These are phyloP conservation scores for Harringtonia aguacate DNA, from an alignment of 2,329 filamentous ascomycete genomes.

Conservation along the genomic window DNA sequence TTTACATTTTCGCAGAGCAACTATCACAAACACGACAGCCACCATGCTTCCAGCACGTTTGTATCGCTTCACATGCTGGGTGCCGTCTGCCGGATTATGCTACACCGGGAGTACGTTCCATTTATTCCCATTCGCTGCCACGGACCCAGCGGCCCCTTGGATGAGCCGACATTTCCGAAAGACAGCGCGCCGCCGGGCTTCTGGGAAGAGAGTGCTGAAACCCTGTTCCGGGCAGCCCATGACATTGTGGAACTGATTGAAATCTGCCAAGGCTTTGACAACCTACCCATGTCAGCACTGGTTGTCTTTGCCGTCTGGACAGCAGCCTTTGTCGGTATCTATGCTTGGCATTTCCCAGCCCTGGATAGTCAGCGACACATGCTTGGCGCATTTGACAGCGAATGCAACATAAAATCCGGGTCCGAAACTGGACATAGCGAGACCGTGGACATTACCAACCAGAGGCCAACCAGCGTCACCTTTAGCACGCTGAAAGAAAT, in stretches of 20 bases:
- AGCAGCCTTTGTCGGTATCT: constrained; percentile 55
- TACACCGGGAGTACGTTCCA: constrained; percentile 58
- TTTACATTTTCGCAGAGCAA: constrained; percentile 50
- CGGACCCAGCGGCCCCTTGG: constrained; percentile 43
- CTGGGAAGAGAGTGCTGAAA: constrained; percentile 51
- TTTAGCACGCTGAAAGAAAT: constrained; percentile 40
- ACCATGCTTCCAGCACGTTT: constrained; percentile 52
- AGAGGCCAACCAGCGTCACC: constrained; percentile 34
- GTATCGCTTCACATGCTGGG: constrained; percentile 57
- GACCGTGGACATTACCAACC: constrained; percentile 20
- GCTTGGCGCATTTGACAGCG: constrained; percentile 17
- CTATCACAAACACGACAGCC: constrained; percentile 54
- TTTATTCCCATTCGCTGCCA: constrained; percentile 49
- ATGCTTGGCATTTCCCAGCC: constrained; percentile 54
- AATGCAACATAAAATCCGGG: background rate
- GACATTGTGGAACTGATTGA: constrained; percentile 55
- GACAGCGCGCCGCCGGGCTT: constrained; percentile 40
- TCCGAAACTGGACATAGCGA: constrained; percentile 4
- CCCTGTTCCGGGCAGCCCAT: constrained; percentile 51
- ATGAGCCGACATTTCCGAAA: constrained; percentile 42
- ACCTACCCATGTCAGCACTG: constrained; percentile 56
- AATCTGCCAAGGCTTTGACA: constrained; percentile 44
- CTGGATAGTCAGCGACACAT: constrained; percentile 54
- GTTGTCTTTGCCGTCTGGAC: constrained; percentile 58
- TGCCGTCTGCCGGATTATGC: constrained; percentile 54